phyloP scores from a whole-genome alignment of 148 eudicot species.

The Vaccinium corymbosum region DNA sequence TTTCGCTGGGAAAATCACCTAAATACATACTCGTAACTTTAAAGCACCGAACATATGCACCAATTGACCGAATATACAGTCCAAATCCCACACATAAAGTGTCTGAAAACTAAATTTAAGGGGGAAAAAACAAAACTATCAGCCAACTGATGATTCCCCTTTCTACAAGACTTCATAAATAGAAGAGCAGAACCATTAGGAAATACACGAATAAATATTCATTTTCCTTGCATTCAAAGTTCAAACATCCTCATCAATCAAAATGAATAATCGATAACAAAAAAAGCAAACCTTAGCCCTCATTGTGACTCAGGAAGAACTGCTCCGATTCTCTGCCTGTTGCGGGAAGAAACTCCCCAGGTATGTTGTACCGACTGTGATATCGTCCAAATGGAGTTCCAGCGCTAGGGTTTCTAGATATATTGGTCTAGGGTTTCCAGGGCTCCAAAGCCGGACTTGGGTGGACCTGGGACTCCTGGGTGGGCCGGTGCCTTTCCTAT shows the following conservation, averaged over 20 bases:
- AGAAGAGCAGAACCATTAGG: background rate
- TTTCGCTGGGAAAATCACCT: background rate
- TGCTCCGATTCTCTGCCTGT: background rate
- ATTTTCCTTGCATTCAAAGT: background rate
- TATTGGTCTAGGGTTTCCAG: too few relatives aligned
- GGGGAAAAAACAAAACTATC: background rate
- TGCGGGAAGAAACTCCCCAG: background rate
- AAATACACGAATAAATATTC: background rate
- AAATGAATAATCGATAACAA: background rate
- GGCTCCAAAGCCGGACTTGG: background rate
- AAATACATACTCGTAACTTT: background rate
- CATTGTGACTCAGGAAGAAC: conserved; percentile 1
- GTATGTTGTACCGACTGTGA: background rate
- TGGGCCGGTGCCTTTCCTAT: background rate
- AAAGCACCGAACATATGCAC: background rate
- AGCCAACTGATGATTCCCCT: background rate
- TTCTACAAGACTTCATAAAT: background rate
- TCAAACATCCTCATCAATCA: background rate
- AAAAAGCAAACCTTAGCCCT: conserved; percentile 24
- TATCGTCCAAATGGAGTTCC: background rate
- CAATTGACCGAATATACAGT: background rate
- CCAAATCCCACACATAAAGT: background rate
- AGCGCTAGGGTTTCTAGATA: background rate
- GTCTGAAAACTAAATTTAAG: background rate
- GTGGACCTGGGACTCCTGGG: background rate